These are phyloP conservation scores for Citrullus mucosospermus DNA, from an alignment of 306 rosid genomes.

Conservation along the genomic window DNA sequence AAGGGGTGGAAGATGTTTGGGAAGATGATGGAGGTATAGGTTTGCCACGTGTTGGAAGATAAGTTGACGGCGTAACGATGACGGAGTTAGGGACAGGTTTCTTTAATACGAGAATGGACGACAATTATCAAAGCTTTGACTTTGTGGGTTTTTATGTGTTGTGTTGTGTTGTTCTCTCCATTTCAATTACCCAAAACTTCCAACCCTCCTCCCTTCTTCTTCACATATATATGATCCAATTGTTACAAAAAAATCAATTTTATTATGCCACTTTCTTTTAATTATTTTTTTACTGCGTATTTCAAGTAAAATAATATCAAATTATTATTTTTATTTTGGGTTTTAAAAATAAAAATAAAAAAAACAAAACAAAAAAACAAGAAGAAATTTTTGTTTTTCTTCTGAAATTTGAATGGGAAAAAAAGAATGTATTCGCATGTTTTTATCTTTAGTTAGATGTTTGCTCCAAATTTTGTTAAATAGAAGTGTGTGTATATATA, in stretches of 20 bases:
- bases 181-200: slow-evolving; percentile 6
- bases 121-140: slow-evolving; percentile 74
- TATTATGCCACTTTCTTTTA: too few species aligned
- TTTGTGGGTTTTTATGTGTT: slow-evolving; percentile 21
- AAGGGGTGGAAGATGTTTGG: slow-evolving; percentile 14
- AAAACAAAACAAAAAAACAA: too few species aligned
- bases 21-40: background rate
- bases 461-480: too few species aligned
- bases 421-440: too few species aligned
- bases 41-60: background rate
- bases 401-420: too few species aligned
- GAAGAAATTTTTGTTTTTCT: too few species aligned
- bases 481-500: too few species aligned
- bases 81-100: slow-evolving; percentile 39
- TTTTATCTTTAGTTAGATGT: too few species aligned
- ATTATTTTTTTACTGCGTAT: too few species aligned
- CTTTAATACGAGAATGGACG: slow-evolving; percentile 18
- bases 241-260: background rate
- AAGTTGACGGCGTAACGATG: slow-evolving; percentile 54
- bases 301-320: too few species aligned
- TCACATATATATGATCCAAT: background rate
- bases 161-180: slow-evolving; percentile 4
- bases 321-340: too few species aligned
- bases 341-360: too few species aligned
- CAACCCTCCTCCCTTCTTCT: background rate